A percentile compares a stretch with the other conserved stretches of the same genome.
Evolutionary conservation across 306 rosid genomes (phyloP).

Genomic region (Albizia julibrissin): DNA sequence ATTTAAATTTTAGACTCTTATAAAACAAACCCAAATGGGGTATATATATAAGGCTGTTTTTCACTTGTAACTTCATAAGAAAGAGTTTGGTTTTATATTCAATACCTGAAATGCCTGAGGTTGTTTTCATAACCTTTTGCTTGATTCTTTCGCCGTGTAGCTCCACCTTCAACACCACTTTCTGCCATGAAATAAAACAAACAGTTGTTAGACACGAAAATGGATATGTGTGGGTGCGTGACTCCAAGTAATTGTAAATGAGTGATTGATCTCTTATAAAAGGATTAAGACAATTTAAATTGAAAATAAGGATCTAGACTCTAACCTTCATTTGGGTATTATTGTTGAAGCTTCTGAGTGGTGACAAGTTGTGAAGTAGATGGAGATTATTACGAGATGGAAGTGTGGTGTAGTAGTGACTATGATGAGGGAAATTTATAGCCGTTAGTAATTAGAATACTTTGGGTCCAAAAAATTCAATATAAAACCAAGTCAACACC

Average conservation of each 20-base stretch:
- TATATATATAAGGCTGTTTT: too few species aligned
- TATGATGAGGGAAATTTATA: background rate
- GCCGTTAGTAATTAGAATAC: background rate
- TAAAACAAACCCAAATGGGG: too few species aligned
- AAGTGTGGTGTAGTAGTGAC: background rate
- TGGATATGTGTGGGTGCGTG: background rate
- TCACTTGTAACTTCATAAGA: background rate
- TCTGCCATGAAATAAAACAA: constrained; percentile 38
- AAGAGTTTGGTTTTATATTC: background rate
- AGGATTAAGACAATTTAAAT: too few species aligned
- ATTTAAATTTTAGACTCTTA: too few species aligned
- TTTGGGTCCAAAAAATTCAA: background rate
- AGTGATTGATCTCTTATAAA: too few species aligned
- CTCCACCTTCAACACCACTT: constrained; percentile 51
- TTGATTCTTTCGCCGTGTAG: constrained; percentile 41
- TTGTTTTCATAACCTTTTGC: constrained; percentile 60
- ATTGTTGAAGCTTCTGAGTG: background rate
- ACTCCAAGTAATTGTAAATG: background rate
- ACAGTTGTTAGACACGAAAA: background rate
- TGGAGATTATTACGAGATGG: background rate
- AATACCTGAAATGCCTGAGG: constrained; percentile 59
- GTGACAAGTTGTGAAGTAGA: background rate
- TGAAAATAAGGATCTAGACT: background rate
- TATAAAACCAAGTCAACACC: background rate
- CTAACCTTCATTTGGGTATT: background rate